Base-by-base conservation (phyloP, 306 rosid genomes). In the Erythrophleum fordii region DNA sequence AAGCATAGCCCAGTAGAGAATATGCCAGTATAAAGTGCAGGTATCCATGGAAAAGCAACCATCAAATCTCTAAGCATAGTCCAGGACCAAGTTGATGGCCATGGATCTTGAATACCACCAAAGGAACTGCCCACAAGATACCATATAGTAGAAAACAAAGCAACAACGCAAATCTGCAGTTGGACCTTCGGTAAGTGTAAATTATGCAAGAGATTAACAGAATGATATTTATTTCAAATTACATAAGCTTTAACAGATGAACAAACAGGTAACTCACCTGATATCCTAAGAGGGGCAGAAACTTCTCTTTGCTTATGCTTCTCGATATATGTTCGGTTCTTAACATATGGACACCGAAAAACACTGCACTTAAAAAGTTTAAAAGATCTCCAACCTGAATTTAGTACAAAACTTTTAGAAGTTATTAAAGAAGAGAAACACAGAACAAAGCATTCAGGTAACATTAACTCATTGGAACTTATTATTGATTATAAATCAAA, bases 1-100 rank as follows among this genome's bases (percentile, higher is more conserved):
- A 89, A 80, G 90, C 97, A 90, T 52, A 92, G 81, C 64, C 87
- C 93, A 78, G 95, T 86, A 8, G 97, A 90, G 74, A 92, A 83
- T 76, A 92, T 18, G 72, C 97, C 97, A 16, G 95, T 90, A 80
- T 92, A 92, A 41, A 92, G 78, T 51, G 95, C 92, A 76, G 92
- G 95, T 75, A 90, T 82, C 97, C 97, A 92, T 35, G 97, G 97
- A 84, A 92, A 92, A 65, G 77, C 72, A 83, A 87, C 82, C 86
- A 87, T 76, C 88, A 87, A 83, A 37, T 87, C 82, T 85, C 87
- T 81, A 64, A 86, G 73, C 75, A 85, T 75, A 49, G 79, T 31
- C 92, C 86, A 86, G 2, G 90, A 81, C 94, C 90, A 89, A 60
- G 81, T 72, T 76, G 91, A 87, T 41, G 83, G 82, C 61, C 85